Evolutionary conservation across 2,329 filamentous ascomycete species (phyloP).

Genomic region (Claviceps digitariae): DNA sequence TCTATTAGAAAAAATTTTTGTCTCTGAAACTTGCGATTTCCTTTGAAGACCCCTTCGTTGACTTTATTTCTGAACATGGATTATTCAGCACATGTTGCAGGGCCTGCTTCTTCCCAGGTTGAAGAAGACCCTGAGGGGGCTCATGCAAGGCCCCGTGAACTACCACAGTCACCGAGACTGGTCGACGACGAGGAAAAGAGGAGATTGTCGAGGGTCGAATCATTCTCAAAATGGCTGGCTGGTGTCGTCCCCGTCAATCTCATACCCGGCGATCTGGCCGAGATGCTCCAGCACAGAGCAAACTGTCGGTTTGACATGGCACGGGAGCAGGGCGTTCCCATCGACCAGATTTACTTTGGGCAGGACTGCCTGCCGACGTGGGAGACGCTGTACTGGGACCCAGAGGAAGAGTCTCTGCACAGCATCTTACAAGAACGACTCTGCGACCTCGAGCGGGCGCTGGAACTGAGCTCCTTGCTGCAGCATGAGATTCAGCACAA

Average conservation of each 20-base stretch:
- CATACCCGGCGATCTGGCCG: constrained; percentile 10
- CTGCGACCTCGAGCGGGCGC: constrained; percentile 7
- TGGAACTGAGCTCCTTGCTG: constrained; percentile 10
- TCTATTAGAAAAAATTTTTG: too few species aligned
- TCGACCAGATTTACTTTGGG: constrained; percentile 13
- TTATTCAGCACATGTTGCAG: not conserved
- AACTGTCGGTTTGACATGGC: constrained; percentile 14
- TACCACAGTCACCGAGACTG: not conserved
- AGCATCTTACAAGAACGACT: constrained; percentile 13
- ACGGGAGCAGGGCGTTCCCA: constrained; percentile 1
- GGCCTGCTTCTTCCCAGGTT: not conserved
- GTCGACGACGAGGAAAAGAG: not conserved
- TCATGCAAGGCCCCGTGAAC: not conserved
- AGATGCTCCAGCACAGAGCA: constrained; percentile 10
- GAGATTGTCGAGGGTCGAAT: not conserved
- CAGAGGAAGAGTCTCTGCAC: constrained; percentile 12
- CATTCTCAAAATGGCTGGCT: constrained; percentile 8
- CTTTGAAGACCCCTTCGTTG: too few species aligned
- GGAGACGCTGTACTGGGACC: constrained; percentile 14
- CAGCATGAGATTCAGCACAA: constrained; percentile 13
- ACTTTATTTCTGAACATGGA: not conserved
- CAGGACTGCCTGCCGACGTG: constrained; percentile 19
- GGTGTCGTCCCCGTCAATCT: constrained; percentile 11
- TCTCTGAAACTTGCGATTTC: too few species aligned
- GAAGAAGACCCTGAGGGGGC: too few species aligned